A percentile compares a stretch with the other conserved stretches of the same genome.
These are phyloP conservation scores for Amylostereum areolatum DNA, from an alignment of 1,284 basidiomycete species.

Conservation along the genomic window DNA sequence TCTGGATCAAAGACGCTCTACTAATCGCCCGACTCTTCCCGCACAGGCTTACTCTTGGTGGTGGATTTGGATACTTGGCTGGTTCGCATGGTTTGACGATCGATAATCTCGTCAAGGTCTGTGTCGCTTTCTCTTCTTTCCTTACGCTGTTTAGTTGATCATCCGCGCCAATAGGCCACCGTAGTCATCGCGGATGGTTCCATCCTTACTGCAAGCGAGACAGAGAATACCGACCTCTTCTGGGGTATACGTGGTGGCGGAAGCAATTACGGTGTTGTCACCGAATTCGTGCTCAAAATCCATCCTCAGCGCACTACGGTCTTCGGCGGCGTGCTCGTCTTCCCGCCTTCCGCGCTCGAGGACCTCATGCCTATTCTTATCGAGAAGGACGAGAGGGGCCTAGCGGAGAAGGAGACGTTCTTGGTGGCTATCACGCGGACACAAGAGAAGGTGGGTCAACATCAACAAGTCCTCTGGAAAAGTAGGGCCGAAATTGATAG, in stretches of 20 bases:
- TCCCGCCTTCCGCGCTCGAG: constrained; percentile 12
- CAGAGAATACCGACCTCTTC: constrained; percentile 46
- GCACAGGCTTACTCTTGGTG: constrained; percentile 45
- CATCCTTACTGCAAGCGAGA: constrained; percentile 33
- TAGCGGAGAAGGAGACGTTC: background rate
- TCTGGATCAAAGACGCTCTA: background rate
- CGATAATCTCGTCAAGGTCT: constrained; percentile 50
- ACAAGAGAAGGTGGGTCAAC: background rate
- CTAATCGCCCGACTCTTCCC: constrained; percentile 1
- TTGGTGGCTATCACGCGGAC: background rate
- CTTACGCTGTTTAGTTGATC: background rate
- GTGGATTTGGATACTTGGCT: constrained; percentile 53
- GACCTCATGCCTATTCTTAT: background rate
- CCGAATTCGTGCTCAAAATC: constrained; percentile 44
- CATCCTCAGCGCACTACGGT: constrained; percentile 41
- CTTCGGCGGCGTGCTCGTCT: constrained; percentile 34
- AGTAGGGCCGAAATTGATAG: background rate
- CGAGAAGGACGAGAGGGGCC: background rate
- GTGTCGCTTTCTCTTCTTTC: background rate
- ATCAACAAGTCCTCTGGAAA: background rate
- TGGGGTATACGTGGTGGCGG: constrained; percentile 56
- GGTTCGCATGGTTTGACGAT: constrained; percentile 44
- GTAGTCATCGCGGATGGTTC: constrained; percentile 46
- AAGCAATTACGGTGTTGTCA: constrained; percentile 52
- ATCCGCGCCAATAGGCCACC: constrained; percentile 30